Base-by-base conservation (phyloP, 2,329 filamentous ascomycete species). In the Ophiostoma angusticollis region DNA sequence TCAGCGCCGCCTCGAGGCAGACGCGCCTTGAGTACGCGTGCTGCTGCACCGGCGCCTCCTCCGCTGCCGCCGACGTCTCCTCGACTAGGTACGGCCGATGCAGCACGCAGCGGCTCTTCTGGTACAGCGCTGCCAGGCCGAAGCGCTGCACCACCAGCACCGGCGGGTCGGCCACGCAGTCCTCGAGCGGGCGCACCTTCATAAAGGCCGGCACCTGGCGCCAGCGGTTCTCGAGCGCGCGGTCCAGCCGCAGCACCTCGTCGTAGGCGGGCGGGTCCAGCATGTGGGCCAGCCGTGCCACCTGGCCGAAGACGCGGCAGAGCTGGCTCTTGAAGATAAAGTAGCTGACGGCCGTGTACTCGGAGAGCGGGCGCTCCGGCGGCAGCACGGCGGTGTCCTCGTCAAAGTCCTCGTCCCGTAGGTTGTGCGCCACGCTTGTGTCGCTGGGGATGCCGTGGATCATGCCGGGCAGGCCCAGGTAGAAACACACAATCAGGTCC, bases 401-500 rank as follows among this genome's bases (percentile, higher is more conserved):
- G 44, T 65, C 63, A 47, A 82, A 78, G 50, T 83, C 78, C 23
- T 74, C 69, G 51, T 84, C 78, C 37, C 71, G 63, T 23, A 82
- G 54, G 52, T 82, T 81, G 23, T 65, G 62, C 13, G 78, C 78
- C 16, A 74, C 54, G 2, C 64, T 58, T 0, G 74, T 78, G 50
- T 83, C 79, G 33, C 67, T 72, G 43, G 80, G 76, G 25, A 77
- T 69, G 18, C 67, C 63, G 41, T 74, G 66, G 31, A 80, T 63
- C 72, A 81, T 78, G 50, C 68, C 68, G 3, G 79, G 79, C 39
- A 84, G 60, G 2, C 78, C 78, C 43, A 80, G 66, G 50, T 82
- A 77, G 50, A 80, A 80, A 2, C 74, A 72, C 19, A 78, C 73
- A 4, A 82, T 55, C 3, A 77, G 55, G 50, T 83, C 79, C 33